These are phyloP conservation scores for Pinus tabuliformis DNA, from an alignment of 75 land plant species.

Conservation along the genomic window DNA sequence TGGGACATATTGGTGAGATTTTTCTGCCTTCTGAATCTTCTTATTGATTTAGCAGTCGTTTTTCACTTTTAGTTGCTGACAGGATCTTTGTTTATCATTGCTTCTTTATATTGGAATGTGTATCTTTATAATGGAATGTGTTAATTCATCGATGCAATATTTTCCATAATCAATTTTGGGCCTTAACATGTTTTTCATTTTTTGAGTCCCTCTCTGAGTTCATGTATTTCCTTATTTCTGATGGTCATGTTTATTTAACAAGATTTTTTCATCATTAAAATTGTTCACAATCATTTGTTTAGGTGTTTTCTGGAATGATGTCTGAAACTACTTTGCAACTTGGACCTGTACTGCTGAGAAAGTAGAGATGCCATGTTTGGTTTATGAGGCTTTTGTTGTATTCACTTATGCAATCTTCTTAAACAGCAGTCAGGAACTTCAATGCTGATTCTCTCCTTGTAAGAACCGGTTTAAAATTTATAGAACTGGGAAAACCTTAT, in stretches of 20 bases:
- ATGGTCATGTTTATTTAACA: neutral
- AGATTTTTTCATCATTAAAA: too few relatives aligned
- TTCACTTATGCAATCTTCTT: neutral
- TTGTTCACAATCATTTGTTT: neutral
- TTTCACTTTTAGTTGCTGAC: neutral
- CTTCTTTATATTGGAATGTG: neutral
- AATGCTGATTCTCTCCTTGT: neutral
- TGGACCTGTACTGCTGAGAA: neutral
- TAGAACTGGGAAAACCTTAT: too few relatives aligned
- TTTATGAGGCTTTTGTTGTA: neutral
- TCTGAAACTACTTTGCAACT: neutral
- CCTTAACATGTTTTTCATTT: neutral
- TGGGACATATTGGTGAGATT: constrained; percentile 91
- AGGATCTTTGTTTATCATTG: neutral
- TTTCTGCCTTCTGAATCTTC: neutral
- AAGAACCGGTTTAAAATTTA: too few relatives aligned
- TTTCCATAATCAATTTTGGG: neutral
- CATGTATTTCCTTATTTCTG: neutral
- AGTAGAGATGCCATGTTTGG: neutral
- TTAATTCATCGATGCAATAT: neutral
- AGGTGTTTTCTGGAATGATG: neutral
- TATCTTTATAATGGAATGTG: neutral
- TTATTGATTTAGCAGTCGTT: neutral
- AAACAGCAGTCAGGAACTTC: neutral
- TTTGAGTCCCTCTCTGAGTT: neutral